phyloP scores from a whole-genome alignment of 23 red algal genomes.

The Gracilariopsis chorda region DNA sequence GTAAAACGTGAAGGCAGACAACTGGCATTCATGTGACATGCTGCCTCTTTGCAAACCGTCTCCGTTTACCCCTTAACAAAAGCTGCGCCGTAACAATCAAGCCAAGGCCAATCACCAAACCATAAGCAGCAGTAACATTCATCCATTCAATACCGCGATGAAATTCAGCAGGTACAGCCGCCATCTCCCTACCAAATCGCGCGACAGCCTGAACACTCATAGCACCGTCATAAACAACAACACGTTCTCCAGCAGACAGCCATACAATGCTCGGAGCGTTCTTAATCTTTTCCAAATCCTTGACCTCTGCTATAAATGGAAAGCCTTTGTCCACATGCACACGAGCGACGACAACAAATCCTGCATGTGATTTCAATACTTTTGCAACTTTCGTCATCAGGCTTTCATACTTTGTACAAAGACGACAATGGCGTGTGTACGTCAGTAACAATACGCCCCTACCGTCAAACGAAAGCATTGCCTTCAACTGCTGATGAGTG shows the following conservation, averaged over 20 bases:
- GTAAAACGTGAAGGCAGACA: background rate
- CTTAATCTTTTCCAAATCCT: background rate
- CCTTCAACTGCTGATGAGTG: background rate
- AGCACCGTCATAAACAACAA: background rate
- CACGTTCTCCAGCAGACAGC: background rate
- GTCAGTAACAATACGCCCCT: conserved; percentile 10
- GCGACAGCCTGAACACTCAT: background rate
- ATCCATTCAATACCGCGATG: background rate
- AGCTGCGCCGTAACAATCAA: background rate
- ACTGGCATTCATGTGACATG: background rate
- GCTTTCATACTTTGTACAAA: background rate
- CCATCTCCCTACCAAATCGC: background rate
- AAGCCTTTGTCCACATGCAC: background rate
- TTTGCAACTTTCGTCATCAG: background rate
- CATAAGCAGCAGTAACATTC: background rate
- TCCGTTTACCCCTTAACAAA: background rate
- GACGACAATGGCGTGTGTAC: background rate
- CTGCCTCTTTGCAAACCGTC: background rate
- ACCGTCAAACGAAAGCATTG: conserved; percentile 6
- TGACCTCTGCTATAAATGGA: background rate
- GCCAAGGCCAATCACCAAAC: background rate
- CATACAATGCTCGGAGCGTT: background rate
- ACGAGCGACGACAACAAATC: conserved; percentile 6
- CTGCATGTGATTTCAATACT: background rate
- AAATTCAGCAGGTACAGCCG: background rate